Conservation (phyloP, 2,329 filamentous ascomycete genomes). For the Ophiostoma australiae region DNA sequence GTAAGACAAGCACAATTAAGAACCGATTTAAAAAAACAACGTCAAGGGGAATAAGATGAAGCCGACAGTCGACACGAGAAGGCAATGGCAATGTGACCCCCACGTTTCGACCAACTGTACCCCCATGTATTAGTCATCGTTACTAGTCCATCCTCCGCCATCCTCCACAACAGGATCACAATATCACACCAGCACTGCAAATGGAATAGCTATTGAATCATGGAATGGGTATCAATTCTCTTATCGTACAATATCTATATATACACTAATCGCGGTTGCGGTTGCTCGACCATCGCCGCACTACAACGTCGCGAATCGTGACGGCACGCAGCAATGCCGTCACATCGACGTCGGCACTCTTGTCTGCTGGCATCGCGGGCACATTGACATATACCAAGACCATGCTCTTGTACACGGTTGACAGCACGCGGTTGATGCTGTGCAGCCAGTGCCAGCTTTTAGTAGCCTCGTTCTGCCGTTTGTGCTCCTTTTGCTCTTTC, state of each 20-base stretch:
- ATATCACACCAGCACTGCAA: background rate
- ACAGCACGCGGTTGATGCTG: conserved; percentile 81
- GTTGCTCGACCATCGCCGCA: conserved; percentile 81
- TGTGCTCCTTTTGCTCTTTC: conserved; percentile 37
- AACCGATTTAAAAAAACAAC: background rate
- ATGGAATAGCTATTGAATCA: background rate
- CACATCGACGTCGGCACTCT: conserved; percentile 38
- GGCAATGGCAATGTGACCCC: background rate
- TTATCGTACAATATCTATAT: background rate
- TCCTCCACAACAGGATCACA: too few relatives aligned
- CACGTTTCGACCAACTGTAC: background rate
- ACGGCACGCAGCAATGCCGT: conserved; percentile 62
- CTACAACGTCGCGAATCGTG: conserved; percentile 70
- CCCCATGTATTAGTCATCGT: background rate
- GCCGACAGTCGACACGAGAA: background rate
- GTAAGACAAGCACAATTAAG: background rate
- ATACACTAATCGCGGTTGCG: conserved; percentile 49
- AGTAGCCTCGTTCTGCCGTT: background rate
- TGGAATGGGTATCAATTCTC: background rate
- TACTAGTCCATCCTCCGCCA: background rate
- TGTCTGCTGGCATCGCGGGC: conserved; percentile 57
- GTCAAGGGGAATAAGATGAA: background rate
- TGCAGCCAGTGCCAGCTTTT: conserved; percentile 79
- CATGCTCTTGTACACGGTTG: conserved; percentile 84
- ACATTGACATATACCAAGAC: conserved; percentile 89